Evolutionary conservation across 495 filamentous ascomycete species (phyloP), one percentile per base, ranked within the genome.

Genomic region (Xylaria cubensis): DNA sequence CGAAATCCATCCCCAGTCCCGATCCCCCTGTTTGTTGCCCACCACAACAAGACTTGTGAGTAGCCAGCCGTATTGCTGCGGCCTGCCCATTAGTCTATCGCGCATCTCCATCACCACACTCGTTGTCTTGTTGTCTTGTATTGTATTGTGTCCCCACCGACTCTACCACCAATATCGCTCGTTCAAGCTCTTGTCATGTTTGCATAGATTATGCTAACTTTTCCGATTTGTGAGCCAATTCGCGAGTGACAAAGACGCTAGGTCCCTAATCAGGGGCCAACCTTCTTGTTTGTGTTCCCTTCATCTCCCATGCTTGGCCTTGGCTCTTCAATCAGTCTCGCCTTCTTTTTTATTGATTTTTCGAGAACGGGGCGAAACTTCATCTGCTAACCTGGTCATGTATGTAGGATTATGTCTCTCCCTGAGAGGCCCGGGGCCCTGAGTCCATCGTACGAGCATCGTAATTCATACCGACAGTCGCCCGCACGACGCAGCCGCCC

Each of bases 381-480:
- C 71, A 53, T 44, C 64, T 56, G 8, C 63, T 72, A 72, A 72
- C 51, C 50, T 24, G 36, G 24, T 42, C 44, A 19, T 15, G 34
- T 64, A 48, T 32, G 26, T 66, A 81, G 75, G 70, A 81, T 69
- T 74, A 93, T 93, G 91, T 92, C 91, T 79, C 84, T 91, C 71
- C 90, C 92, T 69, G 88, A 90, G 78, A 84, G 89, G 77, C 91
- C 91, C 24, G 85, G 85, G 69, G 85, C 83, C 68, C 84, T 85
- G 73, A 89, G 85, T 72, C 87, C 90, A 51, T 84, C 86, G 53
- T 88, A 87, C 71, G 90, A 92, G 70, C 88, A 88, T 72, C 82
- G 83, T 70, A 78, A 69, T 69, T 73, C 89, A 51, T 93, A 92
- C 75, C 90, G 90, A 70, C 88, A 92, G 58, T 90, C 92, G 48